Evolutionary conservation across 1,139 yeast genomes (phyloP), one percentile per base, ranked within the genome.

Genomic region (Magnusiomyces sp.): DNA sequence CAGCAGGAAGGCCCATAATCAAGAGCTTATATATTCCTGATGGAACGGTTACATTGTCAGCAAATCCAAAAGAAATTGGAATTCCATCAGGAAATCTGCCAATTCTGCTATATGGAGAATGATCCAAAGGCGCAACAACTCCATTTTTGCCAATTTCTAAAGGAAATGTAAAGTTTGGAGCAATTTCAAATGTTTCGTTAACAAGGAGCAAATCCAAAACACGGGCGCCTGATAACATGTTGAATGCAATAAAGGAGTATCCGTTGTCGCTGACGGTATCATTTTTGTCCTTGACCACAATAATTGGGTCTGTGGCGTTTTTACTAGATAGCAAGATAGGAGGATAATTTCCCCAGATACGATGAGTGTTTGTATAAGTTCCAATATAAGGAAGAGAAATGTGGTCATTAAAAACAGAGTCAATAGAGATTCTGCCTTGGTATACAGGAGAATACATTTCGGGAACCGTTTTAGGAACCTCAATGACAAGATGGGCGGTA

Each of bases 341-440:
- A 9, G 31, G 31, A 20, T 40, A 29, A 16, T 14, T 6, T 13
- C 45, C 45, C 45, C 45, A 42, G 10, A 42, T 42, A 7, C 31
- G n/a, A 16, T 17, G 5, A 13, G 32, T 42, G n/a, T 20, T 29
- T 2, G 29, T 23, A 19, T n/a, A 41, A 44, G 43, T 51, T 31
- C 61, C 61, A 51, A 54, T 51, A 39, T 58, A 58, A 5, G 61
- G 61, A 17, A 57, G 58, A 20, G 45, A 47, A 38, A 56, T 39
- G 10, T 10, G 36, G 9, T 49, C 48, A 17, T 54, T 59, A 41
- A 54, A 54, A 39, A 50, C 49, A 38, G 60, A 59, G 19, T 44
- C 34, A 32, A 58, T 17, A 7, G 9, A 9, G 11, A 42, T 7
- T 3, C 31, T 11, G n/a, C 45, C 45, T 42, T 42, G 45, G 19